phyloP scores from a whole-genome alignment of 1,284 basidiomycete genomes.

The Apiotrichum veenhuisii region DNA sequence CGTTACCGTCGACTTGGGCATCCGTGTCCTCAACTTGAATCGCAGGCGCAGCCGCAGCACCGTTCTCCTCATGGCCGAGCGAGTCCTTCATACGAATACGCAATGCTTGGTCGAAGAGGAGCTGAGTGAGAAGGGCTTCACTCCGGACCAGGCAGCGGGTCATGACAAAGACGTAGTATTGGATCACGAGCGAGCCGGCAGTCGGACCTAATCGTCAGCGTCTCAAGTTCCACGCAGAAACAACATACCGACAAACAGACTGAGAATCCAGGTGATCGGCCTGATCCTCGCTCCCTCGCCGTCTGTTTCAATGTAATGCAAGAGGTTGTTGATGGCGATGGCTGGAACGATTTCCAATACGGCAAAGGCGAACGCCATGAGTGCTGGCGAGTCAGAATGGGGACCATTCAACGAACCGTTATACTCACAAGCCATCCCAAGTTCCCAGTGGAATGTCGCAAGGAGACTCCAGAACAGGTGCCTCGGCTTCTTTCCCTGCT shows the following conservation, averaged over 20 bases:
- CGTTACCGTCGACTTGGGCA: constrained; percentile 12
- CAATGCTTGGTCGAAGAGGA: constrained; percentile 66
- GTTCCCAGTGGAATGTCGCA: constrained; percentile 31
- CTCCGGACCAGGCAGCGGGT: constrained; percentile 53
- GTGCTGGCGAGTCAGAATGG: constrained; percentile 11
- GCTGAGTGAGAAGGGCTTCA: constrained; percentile 64
- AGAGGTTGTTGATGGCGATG: constrained; percentile 54
- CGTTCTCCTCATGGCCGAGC: constrained; percentile 26
- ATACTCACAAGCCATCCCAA: constrained; percentile 24
- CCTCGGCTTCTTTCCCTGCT: constrained; percentile 31
- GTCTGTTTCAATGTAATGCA: constrained; percentile 55
- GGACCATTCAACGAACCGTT: neutral
- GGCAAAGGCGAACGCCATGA: constrained; percentile 37
- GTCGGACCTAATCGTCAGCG: constrained; percentile 47
- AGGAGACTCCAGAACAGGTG: constrained; percentile 35
- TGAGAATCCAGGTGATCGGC: constrained; percentile 62
- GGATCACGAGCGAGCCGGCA: constrained; percentile 34
- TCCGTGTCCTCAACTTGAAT: constrained; percentile 20
- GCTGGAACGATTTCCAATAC: constrained; percentile 51
- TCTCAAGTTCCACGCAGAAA: too few relatives aligned
- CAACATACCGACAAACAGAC: constrained; percentile 57
- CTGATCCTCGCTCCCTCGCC: constrained; percentile 49
- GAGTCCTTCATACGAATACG: constrained; percentile 58
- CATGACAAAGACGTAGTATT: constrained; percentile 48
- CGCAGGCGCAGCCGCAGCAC: constrained; percentile 2